These are phyloP conservation scores for Cyanodermella asteris DNA, from an alignment of 2,329 filamentous ascomycete species.

Conservation along the genomic window DNA sequence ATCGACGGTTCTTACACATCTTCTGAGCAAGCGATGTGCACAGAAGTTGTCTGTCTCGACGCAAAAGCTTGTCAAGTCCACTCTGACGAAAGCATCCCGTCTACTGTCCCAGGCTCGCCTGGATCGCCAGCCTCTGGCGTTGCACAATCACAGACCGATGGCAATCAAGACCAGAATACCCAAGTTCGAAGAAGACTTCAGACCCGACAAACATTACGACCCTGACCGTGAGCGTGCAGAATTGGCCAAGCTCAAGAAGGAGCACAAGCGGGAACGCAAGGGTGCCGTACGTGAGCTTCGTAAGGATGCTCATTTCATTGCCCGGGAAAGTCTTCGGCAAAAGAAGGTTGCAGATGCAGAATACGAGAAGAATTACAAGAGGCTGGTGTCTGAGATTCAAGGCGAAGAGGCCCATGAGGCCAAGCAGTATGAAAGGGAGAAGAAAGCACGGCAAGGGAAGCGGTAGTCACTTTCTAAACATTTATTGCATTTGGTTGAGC, in stretches of 20 bases:
- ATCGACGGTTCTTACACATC: conserved; percentile 34
- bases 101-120: conserved; percentile 41
- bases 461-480: no score
- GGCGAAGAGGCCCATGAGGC: conserved; percentile 70
- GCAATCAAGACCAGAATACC: conserved; percentile 75
- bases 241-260: conserved; percentile 59
- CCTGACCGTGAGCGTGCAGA: conserved; percentile 79
- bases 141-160: conserved; percentile 74
- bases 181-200: conserved; percentile 91
- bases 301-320: conserved; percentile 88
- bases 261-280: conserved; percentile 91
- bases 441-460: conserved; percentile 47
- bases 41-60: conserved; percentile 24
- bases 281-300: conserved; percentile 81
- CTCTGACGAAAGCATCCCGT: conserved; percentile 25
- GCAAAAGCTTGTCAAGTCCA: conserved; percentile 16
- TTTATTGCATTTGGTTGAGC: no score
- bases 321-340: conserved; percentile 66
- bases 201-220: conserved; percentile 92
- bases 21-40: conserved; percentile 32
- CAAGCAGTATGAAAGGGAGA: conserved; percentile 80
- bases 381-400: conserved; percentile 84
- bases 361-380: conserved; percentile 92
- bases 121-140: conserved; percentile 53
- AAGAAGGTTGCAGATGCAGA: conserved; percentile 86